Evolutionary conservation across 805 yeast genomes (phyloP), one percentile per base, ranked within the genome.

Genomic region (Yarrowia keelungensis): DNA sequence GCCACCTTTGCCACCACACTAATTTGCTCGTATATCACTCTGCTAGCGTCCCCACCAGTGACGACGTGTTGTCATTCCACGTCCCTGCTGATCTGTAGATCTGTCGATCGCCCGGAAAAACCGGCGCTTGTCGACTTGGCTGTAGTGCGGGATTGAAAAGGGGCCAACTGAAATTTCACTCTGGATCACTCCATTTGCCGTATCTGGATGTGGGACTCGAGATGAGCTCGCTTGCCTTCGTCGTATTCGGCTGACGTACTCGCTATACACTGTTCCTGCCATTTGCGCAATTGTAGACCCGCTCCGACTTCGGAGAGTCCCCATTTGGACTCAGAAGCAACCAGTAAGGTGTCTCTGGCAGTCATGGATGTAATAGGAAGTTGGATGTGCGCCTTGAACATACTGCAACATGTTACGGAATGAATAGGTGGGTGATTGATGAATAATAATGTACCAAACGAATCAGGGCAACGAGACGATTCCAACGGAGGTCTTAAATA

Each of bases 81-180:
- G 59, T 53, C 45, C 59, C 59, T 53, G 59, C 59, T 53, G 59
- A 53, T 53, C 59, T 19, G 45, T 19, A 8, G 59, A 53, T 53
- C 59, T 38, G 59, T 22, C 8, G 59, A 53, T 53, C 45, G 45
- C n/a, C 45, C 59, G 59, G 59, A 53, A 19, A 38, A 53, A 53
- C 59, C 45, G 59, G 58, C 51, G 36, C 51, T 47, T 47, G 51
- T 7, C n/a, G 5, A 12, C n/a, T 26, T 11, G 51, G 8, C 51
- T 26, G 51, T 22, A 47, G 36, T 26, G 51, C 16, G 51, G 12
- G 36, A 11, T 11, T 32, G 32, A 11, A 22, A 19, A 11, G 46
- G 46, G 46, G 46, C 9, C 46, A 42, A 16, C 47, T 45, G 47
- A 46, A 46, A 46, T 46, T 47, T 47, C 51, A 26, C 36, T 26